Evolutionary conservation across 306 rosid species (phyloP).

Genomic region (Senna siamea): DNA sequence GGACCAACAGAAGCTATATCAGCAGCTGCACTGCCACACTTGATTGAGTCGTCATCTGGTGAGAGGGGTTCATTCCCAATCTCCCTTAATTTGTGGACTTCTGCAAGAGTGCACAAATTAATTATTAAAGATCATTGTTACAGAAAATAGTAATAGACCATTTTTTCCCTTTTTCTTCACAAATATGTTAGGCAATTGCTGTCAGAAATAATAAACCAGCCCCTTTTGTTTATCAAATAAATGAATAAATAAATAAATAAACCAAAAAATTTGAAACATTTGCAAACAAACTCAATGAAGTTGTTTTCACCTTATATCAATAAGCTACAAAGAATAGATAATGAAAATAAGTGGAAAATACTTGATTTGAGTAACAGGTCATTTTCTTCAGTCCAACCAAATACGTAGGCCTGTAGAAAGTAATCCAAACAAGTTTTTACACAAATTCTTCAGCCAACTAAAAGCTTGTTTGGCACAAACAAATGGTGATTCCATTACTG

Average conservation of each 20-base stretch:
- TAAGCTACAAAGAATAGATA: neutral
- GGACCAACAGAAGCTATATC: conserved; percentile 36
- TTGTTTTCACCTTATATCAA: neutral
- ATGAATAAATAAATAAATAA: neutral
- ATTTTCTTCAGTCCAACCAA: neutral
- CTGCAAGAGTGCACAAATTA: conserved; percentile 53
- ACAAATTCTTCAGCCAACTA: conserved; percentile 19
- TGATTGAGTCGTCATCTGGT: conserved; percentile 49
- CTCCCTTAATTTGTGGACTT: conserved; percentile 69
- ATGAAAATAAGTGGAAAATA: conserved; percentile 1
- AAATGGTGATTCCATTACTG: neutral
- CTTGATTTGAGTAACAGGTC: neutral
- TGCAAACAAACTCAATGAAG: neutral
- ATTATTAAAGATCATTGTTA: conserved; percentile 16
- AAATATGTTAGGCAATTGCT: conserved; percentile 13
- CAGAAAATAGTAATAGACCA: neutral
- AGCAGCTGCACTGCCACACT: conserved; percentile 41
- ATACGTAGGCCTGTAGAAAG: neutral
- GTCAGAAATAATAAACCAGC: neutral
- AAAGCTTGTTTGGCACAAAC: neutral
- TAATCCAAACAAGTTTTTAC: neutral
- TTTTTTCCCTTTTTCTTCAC: neutral
- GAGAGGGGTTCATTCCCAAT: conserved; percentile 55
- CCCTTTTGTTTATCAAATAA: no score
- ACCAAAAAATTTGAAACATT: neutral